Conservation (phyloP, 345 rosid species). For the Draba incana region DNA sequence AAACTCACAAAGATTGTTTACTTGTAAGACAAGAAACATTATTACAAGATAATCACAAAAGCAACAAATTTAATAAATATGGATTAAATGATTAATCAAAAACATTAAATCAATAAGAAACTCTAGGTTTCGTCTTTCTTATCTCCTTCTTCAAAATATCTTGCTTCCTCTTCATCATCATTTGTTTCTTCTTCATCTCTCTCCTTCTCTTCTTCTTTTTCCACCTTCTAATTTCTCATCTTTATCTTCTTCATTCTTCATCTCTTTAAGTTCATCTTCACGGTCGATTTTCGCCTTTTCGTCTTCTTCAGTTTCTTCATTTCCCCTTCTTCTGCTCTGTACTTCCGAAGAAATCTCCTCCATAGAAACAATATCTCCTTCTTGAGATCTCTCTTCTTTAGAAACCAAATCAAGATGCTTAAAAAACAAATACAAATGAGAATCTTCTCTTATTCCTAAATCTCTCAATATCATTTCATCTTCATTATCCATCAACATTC, state of each 20-base stretch:
- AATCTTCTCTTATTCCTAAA: slow-evolving; percentile 56
- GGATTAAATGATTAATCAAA: slow-evolving; percentile 1
- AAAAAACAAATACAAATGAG: slow-evolving; percentile 70
- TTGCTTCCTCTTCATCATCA: slow-evolving; percentile 14
- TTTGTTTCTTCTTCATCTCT: slow-evolving; percentile 3
- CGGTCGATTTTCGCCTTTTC: not conserved
- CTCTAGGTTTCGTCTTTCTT: not conserved
- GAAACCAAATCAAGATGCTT: slow-evolving; percentile 38
- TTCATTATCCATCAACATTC: slow-evolving; percentile 34
- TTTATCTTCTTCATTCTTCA: slow-evolving; percentile 15
- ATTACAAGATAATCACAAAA: slow-evolving; percentile 14
- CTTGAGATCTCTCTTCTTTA: slow-evolving; percentile 24
- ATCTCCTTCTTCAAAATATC: slow-evolving; percentile 16
- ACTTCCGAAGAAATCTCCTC: slow-evolving; percentile 36
- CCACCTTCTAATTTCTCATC: not conserved
- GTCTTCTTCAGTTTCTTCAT: slow-evolving; percentile 20
- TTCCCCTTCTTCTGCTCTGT: slow-evolving; percentile 21
- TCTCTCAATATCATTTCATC: slow-evolving; percentile 50
- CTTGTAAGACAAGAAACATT: slow-evolving; percentile 24
- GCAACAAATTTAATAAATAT: not conserved
- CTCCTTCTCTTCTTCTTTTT: not conserved
- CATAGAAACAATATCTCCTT: slow-evolving; percentile 6
- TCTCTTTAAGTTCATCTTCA: slow-evolving; percentile 14
- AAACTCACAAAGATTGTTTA: slow-evolving; percentile 2
- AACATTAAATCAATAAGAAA: slow-evolving; percentile 1